Evolutionary conservation across 768 basidiomycete species (phyloP).

Genomic region (Trametes coccinea): DNA sequence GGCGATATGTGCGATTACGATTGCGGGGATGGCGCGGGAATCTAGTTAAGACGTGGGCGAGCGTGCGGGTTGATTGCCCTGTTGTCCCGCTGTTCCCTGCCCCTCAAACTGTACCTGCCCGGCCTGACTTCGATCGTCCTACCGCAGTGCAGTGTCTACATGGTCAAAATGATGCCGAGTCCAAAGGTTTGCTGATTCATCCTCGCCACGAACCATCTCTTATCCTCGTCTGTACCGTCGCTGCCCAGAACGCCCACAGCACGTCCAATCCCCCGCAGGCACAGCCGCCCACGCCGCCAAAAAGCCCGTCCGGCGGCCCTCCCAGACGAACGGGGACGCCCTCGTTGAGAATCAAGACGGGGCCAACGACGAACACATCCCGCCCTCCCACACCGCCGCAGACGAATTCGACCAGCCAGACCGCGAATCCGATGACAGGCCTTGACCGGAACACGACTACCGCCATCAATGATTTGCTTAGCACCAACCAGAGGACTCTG

Average conservation of each 20-base stretch:
- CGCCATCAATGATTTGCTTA: slow-evolving; percentile 40
- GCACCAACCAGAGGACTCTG: slow-evolving; percentile 47
- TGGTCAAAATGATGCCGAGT: no score
- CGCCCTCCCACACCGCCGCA: not conserved
- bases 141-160: not conserved
- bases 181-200: no score
- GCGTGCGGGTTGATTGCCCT: not conserved
- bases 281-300: not conserved
- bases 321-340: not conserved
- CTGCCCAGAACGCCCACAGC: no score
- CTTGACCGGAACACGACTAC: not conserved
- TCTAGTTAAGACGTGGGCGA: not conserved
- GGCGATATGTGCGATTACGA: no score
- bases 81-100: not conserved
- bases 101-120: not conserved
- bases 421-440: not conserved
- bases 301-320: not conserved
- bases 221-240: no score
- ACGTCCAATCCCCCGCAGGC: no score
- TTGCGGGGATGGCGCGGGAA: not conserved
- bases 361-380: not conserved
- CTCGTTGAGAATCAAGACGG: not conserved
- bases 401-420: not conserved
- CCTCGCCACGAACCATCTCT: no score
- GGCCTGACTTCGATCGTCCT: not conserved